Percentiles rank a stretch among this genome's conserved stretches.
Conservation (phyloP, 2,329 filamentous ascomycete species). For the Zasmidium angulare region DNA sequence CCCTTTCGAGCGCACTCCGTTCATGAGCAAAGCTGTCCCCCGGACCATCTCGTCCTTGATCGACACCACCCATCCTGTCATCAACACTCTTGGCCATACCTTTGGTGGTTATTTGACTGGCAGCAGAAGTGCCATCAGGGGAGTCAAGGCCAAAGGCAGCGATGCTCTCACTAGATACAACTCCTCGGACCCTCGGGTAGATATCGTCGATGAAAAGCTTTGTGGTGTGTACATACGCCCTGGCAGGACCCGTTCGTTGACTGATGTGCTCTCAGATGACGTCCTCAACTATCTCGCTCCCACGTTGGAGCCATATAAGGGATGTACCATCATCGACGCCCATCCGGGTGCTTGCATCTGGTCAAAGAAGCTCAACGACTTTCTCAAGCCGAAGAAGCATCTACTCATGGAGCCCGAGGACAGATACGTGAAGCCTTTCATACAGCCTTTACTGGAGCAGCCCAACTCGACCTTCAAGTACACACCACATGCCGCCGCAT, state of each 20-base stretch:
- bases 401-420: slow-evolving; percentile 74
- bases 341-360: slow-evolving; percentile 79
- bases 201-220: slow-evolving; percentile 24
- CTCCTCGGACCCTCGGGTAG: slow-evolving; percentile 3
- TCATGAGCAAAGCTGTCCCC: slow-evolving; percentile 3
- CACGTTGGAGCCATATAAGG: slow-evolving; percentile 66
- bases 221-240: slow-evolving; percentile 17
- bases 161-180: neutral
- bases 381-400: slow-evolving; percentile 76
- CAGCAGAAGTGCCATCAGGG: neutral
- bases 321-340: slow-evolving; percentile 84
- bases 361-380: slow-evolving; percentile 73
- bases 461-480: slow-evolving; percentile 51
- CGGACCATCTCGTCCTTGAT: neutral
- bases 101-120: slow-evolving; percentile 3
- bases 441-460: slow-evolving; percentile 48
- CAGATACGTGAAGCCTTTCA: slow-evolving; percentile 58
- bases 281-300: slow-evolving; percentile 67
- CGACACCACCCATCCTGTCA: slow-evolving; percentile 3
- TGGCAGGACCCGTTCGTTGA: slow-evolving; percentile 4
- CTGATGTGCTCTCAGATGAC: slow-evolving; percentile 55
- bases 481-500: slow-evolving; percentile 22
- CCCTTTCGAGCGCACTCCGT: neutral
- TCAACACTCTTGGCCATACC: neutral
- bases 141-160: neutral